These are phyloP conservation scores for Apophysomyces sp. DNA, from an alignment of 371 early-diverging fungal species.

Conservation along the genomic window DNA sequence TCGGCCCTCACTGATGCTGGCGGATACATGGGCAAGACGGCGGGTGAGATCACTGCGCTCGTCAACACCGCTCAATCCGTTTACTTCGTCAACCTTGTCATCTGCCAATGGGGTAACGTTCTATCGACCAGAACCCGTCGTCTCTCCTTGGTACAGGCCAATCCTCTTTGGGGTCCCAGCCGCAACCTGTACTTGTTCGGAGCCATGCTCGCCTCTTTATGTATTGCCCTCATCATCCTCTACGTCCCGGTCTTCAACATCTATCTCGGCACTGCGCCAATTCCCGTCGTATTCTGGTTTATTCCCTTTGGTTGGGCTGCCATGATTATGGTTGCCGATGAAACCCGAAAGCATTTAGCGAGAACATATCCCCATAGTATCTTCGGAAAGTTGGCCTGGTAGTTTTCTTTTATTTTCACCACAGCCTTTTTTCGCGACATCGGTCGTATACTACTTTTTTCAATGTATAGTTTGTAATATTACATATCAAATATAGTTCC, in stretches of 20 bases:
- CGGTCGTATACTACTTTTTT: neutral
- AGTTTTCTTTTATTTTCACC: neutral
- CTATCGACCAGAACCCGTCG: conserved; percentile 61
- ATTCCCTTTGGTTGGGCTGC: conserved; percentile 64
- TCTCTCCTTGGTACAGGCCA: conserved; percentile 57
- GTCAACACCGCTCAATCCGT: conserved; percentile 58
- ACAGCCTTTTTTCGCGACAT: neutral
- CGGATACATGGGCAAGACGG: conserved; percentile 47
- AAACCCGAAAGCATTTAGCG: conserved; percentile 52
- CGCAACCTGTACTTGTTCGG: conserved; percentile 52
- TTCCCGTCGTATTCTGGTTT: conserved; percentile 73
- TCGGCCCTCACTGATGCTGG: conserved; percentile 48
- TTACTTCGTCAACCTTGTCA: conserved; percentile 65
- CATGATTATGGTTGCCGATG: conserved; percentile 56
- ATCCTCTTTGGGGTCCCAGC: conserved; percentile 55
- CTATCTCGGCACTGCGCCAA: conserved; percentile 61
- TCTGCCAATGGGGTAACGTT: conserved; percentile 57
- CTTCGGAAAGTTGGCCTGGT: conserved; percentile 5
- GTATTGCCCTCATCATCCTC: conserved; percentile 57
- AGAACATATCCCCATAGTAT: conserved; percentile 35
- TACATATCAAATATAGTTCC: no score
- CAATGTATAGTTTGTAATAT: neutral
- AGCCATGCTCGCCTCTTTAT: conserved; percentile 42
- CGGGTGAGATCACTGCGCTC: conserved; percentile 39
- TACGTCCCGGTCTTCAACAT: conserved; percentile 58